These are phyloP conservation scores for Tricharina praecox DNA, from an alignment of 495 filamentous ascomycete genomes.

Conservation along the genomic window DNA sequence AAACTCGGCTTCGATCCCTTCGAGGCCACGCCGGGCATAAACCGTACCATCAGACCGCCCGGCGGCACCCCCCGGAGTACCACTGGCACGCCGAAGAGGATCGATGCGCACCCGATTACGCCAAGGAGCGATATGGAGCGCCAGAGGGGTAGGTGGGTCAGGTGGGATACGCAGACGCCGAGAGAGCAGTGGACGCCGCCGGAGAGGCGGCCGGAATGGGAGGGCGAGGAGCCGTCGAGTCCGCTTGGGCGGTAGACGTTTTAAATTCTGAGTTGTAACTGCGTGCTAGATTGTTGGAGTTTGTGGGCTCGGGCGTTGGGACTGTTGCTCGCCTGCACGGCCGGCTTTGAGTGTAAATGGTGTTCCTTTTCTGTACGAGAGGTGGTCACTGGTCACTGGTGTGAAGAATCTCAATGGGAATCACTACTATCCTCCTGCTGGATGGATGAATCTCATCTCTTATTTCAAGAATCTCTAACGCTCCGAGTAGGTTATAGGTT, in stretches of 20 bases:
- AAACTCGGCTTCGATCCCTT: slow-evolving; percentile 83
- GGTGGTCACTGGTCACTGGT: no score
- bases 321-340: no score
- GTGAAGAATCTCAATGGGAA: no score
- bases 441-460: no score
- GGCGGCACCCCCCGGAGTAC: not conserved
- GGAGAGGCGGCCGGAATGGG: not conserved
- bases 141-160: not conserved
- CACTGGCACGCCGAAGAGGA: not conserved
- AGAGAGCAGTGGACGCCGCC: not conserved
- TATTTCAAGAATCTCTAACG: no score
- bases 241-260: not conserved
- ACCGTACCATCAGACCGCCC: not conserved
- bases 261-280: not conserved
- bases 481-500: no score
- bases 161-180: not conserved
- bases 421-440: no score
- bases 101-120: not conserved
- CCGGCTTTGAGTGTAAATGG: no score
- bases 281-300: no score
- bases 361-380: no score
- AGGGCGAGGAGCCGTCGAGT: not conserved
- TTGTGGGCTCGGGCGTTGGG: no score
- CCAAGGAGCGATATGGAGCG: not conserved
- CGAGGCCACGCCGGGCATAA: slow-evolving; percentile 1